Evolutionary conservation across 179 eudicot species (phyloP).

Genomic region (Camellia oleifera): DNA sequence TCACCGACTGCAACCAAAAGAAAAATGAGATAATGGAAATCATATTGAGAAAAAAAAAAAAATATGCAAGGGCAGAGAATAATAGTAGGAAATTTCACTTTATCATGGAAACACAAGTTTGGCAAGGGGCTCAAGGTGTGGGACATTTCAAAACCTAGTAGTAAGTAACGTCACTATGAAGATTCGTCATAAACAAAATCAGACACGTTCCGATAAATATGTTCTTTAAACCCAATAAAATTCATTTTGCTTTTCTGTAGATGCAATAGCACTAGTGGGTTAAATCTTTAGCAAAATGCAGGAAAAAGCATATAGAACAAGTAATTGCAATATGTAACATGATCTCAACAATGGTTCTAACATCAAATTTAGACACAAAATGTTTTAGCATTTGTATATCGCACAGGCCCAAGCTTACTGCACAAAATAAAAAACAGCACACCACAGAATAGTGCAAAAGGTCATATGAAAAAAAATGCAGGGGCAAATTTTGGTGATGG

Average conservation of each 20-base stretch:
- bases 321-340: no score
- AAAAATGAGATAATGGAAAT: constrained; percentile 1
- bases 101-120: neutral
- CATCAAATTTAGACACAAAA: neutral
- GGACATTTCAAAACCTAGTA: neutral
- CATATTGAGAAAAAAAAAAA: neutral
- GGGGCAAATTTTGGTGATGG: neutral
- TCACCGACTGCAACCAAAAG: constrained; percentile 56
- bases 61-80: neutral
- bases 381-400: neutral
- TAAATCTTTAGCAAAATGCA: no score
- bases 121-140: neutral
- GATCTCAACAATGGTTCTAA: no score
- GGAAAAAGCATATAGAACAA: no score
- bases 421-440: neutral
- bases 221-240: neutral
- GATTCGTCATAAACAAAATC: neutral
- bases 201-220: neutral
- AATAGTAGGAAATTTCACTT: neutral
- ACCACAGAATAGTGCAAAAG: neutral
- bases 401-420: neutral
- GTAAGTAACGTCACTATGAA: neutral
- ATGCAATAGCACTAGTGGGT: no score
- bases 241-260: neutral
- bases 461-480: neutral